These are phyloP conservation scores for Colletotrichum chrysophilum DNA, from an alignment of 2,329 filamentous ascomycete species.

Conservation along the genomic window DNA sequence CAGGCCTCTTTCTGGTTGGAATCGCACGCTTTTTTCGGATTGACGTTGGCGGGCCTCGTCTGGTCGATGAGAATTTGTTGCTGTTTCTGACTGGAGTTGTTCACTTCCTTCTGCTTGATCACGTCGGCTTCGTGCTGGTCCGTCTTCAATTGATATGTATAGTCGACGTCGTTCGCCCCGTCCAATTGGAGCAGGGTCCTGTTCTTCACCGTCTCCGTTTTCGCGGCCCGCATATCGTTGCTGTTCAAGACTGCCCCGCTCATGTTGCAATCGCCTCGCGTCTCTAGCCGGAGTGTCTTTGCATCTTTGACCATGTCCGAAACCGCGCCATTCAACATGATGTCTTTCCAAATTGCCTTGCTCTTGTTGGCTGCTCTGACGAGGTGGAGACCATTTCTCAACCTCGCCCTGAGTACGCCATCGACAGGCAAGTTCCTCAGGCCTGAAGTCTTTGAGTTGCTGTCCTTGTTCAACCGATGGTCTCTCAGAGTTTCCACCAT, in stretches of 20 bases:
- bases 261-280: background rate
- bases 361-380: background rate
- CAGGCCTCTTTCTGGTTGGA: background rate
- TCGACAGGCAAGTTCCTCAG: background rate
- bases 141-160: background rate
- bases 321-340: background rate
- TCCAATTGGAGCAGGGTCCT: background rate
- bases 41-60: background rate
- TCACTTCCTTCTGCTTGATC: background rate
- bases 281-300: background rate
- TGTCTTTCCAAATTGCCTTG: background rate
- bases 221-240: background rate
- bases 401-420: background rate
- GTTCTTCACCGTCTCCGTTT: background rate
- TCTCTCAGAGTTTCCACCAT: constrained; percentile 7
- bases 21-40: background rate
- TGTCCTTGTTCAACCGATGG: background rate
- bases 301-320: background rate
- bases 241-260: background rate
- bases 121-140: background rate
- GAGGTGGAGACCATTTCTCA: background rate
- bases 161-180: background rate
- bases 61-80: background rate
- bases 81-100: background rate
- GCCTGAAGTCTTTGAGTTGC: background rate